These are phyloP conservation scores for Carpinus viminea DNA, from an alignment of 306 rosid species.

Conservation along the genomic window DNA sequence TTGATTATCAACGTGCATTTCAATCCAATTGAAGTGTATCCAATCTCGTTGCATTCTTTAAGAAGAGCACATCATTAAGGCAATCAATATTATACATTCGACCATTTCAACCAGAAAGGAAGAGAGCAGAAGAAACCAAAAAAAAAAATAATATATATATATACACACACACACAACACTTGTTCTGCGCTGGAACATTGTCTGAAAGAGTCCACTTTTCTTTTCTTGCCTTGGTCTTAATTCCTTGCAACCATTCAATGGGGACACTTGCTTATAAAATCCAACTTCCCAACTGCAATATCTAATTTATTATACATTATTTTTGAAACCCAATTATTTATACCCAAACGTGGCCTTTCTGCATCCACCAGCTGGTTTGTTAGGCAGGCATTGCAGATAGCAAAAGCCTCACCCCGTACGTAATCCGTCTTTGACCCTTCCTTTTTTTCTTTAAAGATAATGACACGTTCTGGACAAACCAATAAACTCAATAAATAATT, in stretches of 20 bases:
- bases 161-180: neutral
- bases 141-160: neutral
- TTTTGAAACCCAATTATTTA: neutral
- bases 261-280: conserved; percentile 27
- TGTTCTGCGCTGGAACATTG: conserved; percentile 26
- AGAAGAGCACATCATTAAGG: neutral
- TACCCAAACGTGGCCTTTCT: neutral
- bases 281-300: conserved; percentile 5
- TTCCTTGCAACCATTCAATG: conserved; percentile 26
- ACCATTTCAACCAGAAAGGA: too few species aligned
- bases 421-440: conserved; percentile 31
- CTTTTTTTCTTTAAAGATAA: conserved; percentile 17
- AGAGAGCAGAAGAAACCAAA: neutral
- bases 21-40: neutral
- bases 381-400: conserved; percentile 28
- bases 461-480: conserved; percentile 30
- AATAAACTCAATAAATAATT: conserved; percentile 19
- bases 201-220: conserved; percentile 35
- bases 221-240: conserved; percentile 19
- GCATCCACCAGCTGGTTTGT: conserved; percentile 31
- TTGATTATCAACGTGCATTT: neutral
- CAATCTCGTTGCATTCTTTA: neutral
- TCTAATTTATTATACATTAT: neutral
- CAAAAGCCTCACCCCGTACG: conserved; percentile 7
- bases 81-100: too few species aligned